Percentiles rank a stretch among this genome's conserved stretches.
Evolutionary conservation across 2,329 filamentous ascomycete genomes (phyloP).

Genomic region (Exophiala oligosperma): DNA sequence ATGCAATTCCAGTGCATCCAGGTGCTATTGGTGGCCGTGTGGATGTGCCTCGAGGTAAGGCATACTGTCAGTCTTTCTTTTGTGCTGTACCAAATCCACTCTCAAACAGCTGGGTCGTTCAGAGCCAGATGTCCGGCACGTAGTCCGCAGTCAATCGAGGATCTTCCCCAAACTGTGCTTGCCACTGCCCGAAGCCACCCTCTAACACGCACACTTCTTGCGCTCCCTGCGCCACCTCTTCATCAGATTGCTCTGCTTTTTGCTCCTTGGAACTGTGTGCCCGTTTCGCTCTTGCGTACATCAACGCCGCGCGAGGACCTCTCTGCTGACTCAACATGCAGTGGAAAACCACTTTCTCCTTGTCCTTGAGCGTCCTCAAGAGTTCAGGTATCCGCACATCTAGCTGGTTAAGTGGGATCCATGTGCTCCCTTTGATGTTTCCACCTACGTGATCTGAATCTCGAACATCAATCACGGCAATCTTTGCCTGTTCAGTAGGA

Average conservation of each 20-base stretch:
- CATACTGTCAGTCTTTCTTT: no score
- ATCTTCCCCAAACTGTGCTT: slow-evolving; percentile 76
- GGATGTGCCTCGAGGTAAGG: no score
- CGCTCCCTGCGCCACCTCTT: slow-evolving; percentile 29
- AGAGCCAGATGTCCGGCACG: slow-evolving; percentile 75
- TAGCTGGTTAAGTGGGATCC: slow-evolving; percentile 72
- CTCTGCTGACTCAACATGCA: slow-evolving; percentile 90
- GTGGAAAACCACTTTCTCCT: slow-evolving; percentile 88
- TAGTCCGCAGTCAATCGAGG: slow-evolving; percentile 80
- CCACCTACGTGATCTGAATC: slow-evolving; percentile 89
- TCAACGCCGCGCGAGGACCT: slow-evolving; percentile 79
- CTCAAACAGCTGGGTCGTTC: background rate
- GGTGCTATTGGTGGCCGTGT: no score
- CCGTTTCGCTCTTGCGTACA: slow-evolving; percentile 57
- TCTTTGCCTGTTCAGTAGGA: slow-evolving; percentile 44
- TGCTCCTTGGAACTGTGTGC: slow-evolving; percentile 30
- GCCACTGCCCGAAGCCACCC: slow-evolving; percentile 84
- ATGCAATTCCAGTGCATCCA: no score
- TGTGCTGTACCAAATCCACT: no score
- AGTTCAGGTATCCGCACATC: slow-evolving; percentile 79
- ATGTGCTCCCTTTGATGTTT: slow-evolving; percentile 75
- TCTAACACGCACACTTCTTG: slow-evolving; percentile 83
- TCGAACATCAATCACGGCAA: slow-evolving; percentile 85
- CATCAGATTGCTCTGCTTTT: slow-evolving; percentile 24
- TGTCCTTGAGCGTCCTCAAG: slow-evolving; percentile 72